Conservation (phyloP, 2,329 filamentous ascomycete genomes). For the Mycogone perniciosa region DNA sequence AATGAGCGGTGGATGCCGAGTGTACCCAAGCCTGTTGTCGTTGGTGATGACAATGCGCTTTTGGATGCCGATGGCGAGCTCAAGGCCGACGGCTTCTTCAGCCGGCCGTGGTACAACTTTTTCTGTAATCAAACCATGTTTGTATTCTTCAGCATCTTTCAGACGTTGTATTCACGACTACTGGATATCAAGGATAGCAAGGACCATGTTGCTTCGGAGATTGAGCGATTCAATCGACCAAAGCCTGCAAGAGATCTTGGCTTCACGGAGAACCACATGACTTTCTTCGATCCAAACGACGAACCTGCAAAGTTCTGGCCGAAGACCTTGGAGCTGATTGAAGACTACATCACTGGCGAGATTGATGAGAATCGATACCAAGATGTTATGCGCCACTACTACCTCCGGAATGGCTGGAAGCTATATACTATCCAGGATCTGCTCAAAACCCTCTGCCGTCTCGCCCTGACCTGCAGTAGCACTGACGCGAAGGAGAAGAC, state of each 20-base stretch:
- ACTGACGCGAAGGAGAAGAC: slow-evolving; percentile 90
- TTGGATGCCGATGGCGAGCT: slow-evolving; percentile 55
- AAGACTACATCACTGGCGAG: slow-evolving; percentile 77
- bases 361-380: slow-evolving; percentile 80
- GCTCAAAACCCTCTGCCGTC: slow-evolving; percentile 71
- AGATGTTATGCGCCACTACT: slow-evolving; percentile 85
- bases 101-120: slow-evolving; percentile 76
- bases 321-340: slow-evolving; percentile 77
- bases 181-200: slow-evolving; percentile 77
- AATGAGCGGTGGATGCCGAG: slow-evolving; percentile 61
- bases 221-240: slow-evolving; percentile 63
- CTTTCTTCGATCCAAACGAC: slow-evolving; percentile 65
- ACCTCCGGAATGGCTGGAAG: slow-evolving; percentile 85
- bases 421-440: slow-evolving; percentile 90
- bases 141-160: slow-evolving; percentile 90
- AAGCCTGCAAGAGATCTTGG: slow-evolving; percentile 82
- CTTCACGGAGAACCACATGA: slow-evolving; percentile 69
- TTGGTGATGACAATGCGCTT: slow-evolving; percentile 49
- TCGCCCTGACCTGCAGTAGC: slow-evolving; percentile 76
- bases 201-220: slow-evolving; percentile 63
- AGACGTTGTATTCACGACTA: slow-evolving; percentile 82
- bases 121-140: slow-evolving; percentile 89
- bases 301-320: slow-evolving; percentile 69
- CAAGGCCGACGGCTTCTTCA: slow-evolving; percentile 74
- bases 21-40: slow-evolving; percentile 50